These are phyloP conservation scores for Erodium moschatum DNA, from an alignment of 441 rosid genomes.

Conservation along the genomic window DNA sequence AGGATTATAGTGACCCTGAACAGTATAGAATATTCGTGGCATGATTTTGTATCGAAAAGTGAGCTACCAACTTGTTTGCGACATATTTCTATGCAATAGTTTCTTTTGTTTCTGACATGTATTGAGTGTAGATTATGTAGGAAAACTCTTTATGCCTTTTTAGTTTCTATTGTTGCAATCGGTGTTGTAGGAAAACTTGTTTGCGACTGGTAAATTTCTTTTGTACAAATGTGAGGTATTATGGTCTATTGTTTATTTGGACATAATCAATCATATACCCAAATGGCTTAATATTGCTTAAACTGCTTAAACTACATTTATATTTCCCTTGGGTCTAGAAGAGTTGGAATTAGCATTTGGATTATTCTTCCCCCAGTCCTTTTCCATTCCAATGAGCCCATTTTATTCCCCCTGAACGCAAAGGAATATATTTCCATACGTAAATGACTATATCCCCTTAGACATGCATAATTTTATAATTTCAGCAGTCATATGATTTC, in stretches of 20 bases:
- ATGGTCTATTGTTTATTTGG: neutral
- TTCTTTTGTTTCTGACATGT: neutral
- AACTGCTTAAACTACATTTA: too few relatives aligned
- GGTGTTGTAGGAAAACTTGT: too few relatives aligned
- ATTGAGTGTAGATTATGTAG: neutral
- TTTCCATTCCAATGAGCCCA: too few relatives aligned
- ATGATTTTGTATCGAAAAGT: slow-evolving; percentile 89
- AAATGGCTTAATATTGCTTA: too few relatives aligned
- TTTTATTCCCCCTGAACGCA: too few relatives aligned
- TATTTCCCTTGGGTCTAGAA: too few relatives aligned
- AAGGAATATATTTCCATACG: neutral
- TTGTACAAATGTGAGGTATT: neutral
- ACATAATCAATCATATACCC: too few relatives aligned
- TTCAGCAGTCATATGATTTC: neutral
- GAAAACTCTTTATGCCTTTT: neutral
- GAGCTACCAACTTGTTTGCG: slow-evolving; percentile 22
- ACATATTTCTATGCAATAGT: neutral
- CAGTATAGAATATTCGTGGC: slow-evolving; percentile 75
- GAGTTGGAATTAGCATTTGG: too few relatives aligned
- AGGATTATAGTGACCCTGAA: slow-evolving; percentile 40
- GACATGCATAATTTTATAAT: neutral
- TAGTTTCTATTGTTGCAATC: neutral
- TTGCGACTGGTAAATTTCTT: neutral
- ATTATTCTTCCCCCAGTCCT: too few relatives aligned
- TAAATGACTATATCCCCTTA: neutral